Evolutionary conservation across 345 rosid genomes (phyloP).

Genomic region (Eutrema yunnanense): DNA sequence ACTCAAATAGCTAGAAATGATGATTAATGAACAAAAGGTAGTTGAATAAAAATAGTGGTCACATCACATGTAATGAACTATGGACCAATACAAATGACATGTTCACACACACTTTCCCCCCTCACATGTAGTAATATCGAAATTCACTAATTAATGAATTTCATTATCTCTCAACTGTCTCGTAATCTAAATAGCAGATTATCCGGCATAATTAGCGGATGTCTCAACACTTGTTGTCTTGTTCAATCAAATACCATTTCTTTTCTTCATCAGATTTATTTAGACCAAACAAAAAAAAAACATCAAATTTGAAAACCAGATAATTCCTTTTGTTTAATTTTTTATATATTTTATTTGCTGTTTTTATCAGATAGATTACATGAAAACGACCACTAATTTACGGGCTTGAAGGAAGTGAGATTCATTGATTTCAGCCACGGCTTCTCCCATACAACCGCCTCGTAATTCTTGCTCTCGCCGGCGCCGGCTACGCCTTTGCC

Average conservation of each 20-base stretch:
- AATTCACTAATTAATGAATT: neutral
- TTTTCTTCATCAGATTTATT: neutral
- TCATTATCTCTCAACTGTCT: neutral
- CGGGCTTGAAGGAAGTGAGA: slow-evolving; percentile 41
- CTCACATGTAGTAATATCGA: neutral
- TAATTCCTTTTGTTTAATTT: neutral
- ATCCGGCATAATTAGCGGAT: slow-evolving; percentile 2
- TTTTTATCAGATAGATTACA: neutral
- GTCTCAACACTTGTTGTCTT: neutral
- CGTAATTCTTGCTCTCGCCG: slow-evolving; percentile 16
- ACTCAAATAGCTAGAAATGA: neutral
- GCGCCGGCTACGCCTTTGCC: neutral
- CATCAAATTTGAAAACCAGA: neutral
- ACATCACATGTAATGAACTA: slow-evolving; percentile 16
- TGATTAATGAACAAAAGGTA: neutral
- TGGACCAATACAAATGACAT: slow-evolving; percentile 18
- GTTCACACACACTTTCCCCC: neutral
- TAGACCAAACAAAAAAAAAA: neutral
- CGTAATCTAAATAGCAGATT: slow-evolving; percentile 1
- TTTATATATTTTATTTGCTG: neutral
- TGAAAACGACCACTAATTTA: neutral
- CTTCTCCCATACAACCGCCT: slow-evolving; percentile 53
- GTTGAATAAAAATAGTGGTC: slow-evolving; percentile 4
- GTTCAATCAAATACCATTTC: neutral
- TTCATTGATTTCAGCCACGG: slow-evolving; percentile 33